Evolutionary conservation across 345 rosid species (phyloP).

Genomic region (Hevea brasiliensis): DNA sequence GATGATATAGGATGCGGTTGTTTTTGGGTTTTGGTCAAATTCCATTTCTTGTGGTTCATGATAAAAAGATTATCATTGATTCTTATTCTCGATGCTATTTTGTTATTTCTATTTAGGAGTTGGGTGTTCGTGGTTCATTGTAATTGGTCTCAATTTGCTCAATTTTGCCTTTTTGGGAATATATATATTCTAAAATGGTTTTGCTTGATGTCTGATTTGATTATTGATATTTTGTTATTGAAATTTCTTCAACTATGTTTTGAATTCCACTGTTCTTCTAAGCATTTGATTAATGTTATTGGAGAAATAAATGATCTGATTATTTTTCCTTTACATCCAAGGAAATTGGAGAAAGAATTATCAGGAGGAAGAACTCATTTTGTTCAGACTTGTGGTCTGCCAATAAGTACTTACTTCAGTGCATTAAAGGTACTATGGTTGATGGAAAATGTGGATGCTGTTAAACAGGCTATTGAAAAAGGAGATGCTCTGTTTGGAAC

Average conservation of each 20-base stretch:
- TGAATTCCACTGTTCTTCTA: background rate
- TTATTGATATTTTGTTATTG: background rate
- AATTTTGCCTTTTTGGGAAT: background rate
- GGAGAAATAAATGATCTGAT: background rate
- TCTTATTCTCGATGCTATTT: background rate
- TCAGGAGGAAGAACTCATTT: slow-evolving; percentile 83
- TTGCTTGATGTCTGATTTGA: background rate
- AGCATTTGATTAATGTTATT: background rate
- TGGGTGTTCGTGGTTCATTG: background rate
- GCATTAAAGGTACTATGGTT: slow-evolving; percentile 86
- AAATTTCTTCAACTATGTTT: background rate
- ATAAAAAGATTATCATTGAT: background rate
- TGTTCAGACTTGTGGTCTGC: slow-evolving; percentile 73
- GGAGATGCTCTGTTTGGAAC: slow-evolving; percentile 90
- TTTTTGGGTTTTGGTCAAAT: background rate
- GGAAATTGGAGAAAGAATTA: slow-evolving; percentile 80
- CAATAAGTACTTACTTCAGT: slow-evolving; percentile 89
- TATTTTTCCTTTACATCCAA: slow-evolving; percentile 11
- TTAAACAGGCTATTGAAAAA: slow-evolving; percentile 51
- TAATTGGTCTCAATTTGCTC: background rate
- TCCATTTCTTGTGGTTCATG: background rate
- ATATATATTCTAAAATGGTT: background rate
- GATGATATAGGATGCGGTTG: too few species aligned
- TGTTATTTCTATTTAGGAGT: background rate
- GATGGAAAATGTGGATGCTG: slow-evolving; percentile 72